Evolutionary conservation across 805 yeast species (phyloP).

Genomic region (Yamadazyma insecticola): DNA sequence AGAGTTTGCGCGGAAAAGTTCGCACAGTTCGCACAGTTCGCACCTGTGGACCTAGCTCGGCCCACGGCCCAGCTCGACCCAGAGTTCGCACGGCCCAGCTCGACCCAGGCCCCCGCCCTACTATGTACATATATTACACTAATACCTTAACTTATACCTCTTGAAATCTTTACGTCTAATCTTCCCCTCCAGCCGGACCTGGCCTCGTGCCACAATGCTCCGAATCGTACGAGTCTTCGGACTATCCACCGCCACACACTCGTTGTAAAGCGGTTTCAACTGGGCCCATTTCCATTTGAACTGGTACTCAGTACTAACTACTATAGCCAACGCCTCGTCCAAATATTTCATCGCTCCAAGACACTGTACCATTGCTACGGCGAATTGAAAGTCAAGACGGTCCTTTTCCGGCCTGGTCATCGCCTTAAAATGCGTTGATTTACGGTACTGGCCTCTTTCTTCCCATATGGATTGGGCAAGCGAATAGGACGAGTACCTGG

Average conservation of each 20-base stretch:
- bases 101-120: no score
- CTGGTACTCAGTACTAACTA: constrained; percentile 60
- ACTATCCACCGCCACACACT: constrained; percentile 28
- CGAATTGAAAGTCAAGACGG: constrained; percentile 61
- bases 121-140: no score
- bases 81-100: no score
- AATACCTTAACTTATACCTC: not conserved
- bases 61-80: no score
- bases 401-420: constrained; percentile 35
- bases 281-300: constrained; percentile 62
- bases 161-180: constrained; percentile 32
- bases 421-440: constrained; percentile 43
- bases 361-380: constrained; percentile 60
- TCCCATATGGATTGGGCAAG: constrained; percentile 69
- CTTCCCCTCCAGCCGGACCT: constrained; percentile 33
- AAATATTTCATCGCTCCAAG: constrained; percentile 52
- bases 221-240: constrained; percentile 25
- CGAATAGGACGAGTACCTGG: constrained; percentile 44
- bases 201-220: constrained; percentile 32
- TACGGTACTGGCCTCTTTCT: constrained; percentile 74
- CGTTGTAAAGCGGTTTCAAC: constrained; percentile 22
- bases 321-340: constrained; percentile 66
- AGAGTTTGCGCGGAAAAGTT: no score
- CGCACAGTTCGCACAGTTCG: no score
- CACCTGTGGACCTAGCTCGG: no score